Conservation (phyloP, 345 rosid species). For the Aethionema arabicum region DNA sequence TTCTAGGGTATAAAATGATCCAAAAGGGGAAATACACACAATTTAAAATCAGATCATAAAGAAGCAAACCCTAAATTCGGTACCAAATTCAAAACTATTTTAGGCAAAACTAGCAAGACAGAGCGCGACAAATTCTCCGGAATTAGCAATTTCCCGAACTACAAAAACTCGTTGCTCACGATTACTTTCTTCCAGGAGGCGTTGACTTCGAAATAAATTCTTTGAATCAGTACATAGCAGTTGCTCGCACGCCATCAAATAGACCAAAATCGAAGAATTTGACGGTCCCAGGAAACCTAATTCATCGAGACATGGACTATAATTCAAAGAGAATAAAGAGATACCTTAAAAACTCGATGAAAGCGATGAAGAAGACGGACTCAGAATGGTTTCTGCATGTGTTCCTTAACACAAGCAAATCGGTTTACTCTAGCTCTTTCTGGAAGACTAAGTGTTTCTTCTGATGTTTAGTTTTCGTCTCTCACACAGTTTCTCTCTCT, state of each 20-base stretch:
- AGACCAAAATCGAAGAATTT: conserved; percentile 1
- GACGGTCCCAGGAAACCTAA: not conserved
- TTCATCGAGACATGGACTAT: not conserved
- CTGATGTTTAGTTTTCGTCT: conserved; percentile 4
- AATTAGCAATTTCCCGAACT: conserved; percentile 1
- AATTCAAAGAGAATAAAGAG: conserved; percentile 3
- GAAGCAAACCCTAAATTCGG: conserved; percentile 1
- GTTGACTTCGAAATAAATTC: conserved; percentile 10
- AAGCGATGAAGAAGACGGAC: conserved; percentile 10
- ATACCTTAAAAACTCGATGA: conserved; percentile 9
- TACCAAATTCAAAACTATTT: not conserved
- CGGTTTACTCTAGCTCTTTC: not conserved
- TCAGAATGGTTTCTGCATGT: conserved; percentile 12
- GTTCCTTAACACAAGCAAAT: conserved; percentile 2
- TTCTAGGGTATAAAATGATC: not conserved
- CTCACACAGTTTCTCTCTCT: conserved; percentile 7
- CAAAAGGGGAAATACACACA: not conserved
- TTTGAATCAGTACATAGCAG: conserved; percentile 1
- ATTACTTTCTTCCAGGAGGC: not conserved
- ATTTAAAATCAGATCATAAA: not conserved
- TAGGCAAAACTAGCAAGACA: not conserved
- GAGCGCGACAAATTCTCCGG: not conserved
- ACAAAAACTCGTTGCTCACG: not conserved
- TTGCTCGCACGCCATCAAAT: not conserved
- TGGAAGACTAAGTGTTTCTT: not conserved